Evolutionary conservation across 345 rosid species (phyloP).

Genomic region (Euphorbia tirucalli): DNA sequence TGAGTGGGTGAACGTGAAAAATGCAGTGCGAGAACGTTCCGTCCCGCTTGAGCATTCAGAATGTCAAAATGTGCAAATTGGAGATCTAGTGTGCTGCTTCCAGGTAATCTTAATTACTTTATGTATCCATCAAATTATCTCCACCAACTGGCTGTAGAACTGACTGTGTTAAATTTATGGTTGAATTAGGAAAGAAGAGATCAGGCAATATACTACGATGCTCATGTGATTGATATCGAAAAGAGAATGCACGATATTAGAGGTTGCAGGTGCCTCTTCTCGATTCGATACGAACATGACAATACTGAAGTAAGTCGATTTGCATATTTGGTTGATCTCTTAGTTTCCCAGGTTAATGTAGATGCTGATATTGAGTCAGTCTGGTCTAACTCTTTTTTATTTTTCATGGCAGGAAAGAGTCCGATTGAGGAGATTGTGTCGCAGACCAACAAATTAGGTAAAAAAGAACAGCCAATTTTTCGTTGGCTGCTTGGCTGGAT

Average conservation of each 20-base stretch:
- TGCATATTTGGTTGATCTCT: not conserved
- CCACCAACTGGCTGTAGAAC: not conserved
- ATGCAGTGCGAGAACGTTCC: conserved; percentile 52
- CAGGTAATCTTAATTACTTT: conserved; percentile 39
- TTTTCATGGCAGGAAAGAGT: conserved; percentile 45
- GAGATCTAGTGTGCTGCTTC: conserved; percentile 63
- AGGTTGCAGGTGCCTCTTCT: conserved; percentile 69
- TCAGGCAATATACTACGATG: conserved; percentile 59
- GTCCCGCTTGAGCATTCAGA: conserved; percentile 59
- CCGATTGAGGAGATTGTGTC: conserved; percentile 56
- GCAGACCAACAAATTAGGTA: conserved; percentile 29
- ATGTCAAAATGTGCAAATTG: conserved; percentile 50
- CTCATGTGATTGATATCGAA: conserved; percentile 48
- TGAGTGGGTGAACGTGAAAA: conserved; percentile 61
- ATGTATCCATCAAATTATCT: not conserved
- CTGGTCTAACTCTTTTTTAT: not conserved
- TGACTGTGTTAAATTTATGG: not conserved
- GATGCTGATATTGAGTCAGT: no score
- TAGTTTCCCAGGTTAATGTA: not conserved
- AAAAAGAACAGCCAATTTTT: no score
- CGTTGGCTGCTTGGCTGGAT: no score
- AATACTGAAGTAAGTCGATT: conserved; percentile 39
- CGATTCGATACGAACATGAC: conserved; percentile 53
- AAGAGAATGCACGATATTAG: conserved; percentile 62
- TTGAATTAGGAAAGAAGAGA: conserved; percentile 53